Evolutionary conservation across 805 yeast species (phyloP), one percentile per base, ranked within the genome.

Genomic region (Ascoidea asiatica): DNA sequence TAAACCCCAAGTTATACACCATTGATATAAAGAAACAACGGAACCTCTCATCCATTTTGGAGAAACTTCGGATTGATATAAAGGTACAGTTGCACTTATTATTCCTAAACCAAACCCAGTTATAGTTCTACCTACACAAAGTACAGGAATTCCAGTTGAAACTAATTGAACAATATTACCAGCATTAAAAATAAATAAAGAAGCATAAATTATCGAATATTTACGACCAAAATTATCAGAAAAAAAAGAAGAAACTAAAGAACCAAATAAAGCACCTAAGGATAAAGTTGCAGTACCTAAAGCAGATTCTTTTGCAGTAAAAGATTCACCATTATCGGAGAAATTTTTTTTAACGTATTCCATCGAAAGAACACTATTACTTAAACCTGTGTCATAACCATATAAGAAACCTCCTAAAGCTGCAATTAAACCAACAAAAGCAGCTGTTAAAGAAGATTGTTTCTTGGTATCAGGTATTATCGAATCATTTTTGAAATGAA

Each of bases 1-100:
- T 20, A 83, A 63, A 0, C 94, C 94, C 92, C 92, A 83, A 0
- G 94, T 85, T 47, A 86, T 81, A 11, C 94, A 92, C 90, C 94
- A 86, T 60, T 84, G 94, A 59, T 83, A 84, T 1, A 84, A 74
- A 44, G 81, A 82, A 46, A 82, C 85, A 57, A 83, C 75, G 1
- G 89, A 79, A 51, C 94, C 92, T 68, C 94, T 72, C 39, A 81
- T 75, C 72, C 79, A 75, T 57, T 79, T 81, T 1, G 87, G 88
- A 0, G 90, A 79, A 0, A 88, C 80, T 58, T 84, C 94, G 17
- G 92, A 86, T 61, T 84, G 94, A 55, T 82, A 84, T 41, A 82
- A 61, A 1, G 94, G 94, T 1, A 82, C 87, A 39, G 80, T 82
- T 15, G 92, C 92, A 2, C 89, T 81, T 20, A 83, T 67, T n/a